These are phyloP conservation scores for Aspergillus luchuensis DNA, from an alignment of 2,329 filamentous ascomycete species.

Conservation along the genomic window DNA sequence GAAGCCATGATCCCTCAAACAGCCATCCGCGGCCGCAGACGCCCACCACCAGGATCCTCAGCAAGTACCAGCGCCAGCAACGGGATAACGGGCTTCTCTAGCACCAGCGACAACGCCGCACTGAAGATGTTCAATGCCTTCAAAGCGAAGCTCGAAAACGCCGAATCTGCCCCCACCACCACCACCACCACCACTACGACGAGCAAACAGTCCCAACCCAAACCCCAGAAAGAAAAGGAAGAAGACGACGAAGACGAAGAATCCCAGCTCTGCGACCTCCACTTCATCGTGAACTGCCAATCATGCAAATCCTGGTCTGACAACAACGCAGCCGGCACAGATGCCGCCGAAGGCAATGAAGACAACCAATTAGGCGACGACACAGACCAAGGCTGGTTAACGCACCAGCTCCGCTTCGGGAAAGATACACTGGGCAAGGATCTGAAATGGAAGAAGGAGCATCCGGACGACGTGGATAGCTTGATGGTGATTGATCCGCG, in stretches of 20 bases:
- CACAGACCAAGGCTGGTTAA: slow-evolving; percentile 72
- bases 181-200: slow-evolving; percentile 20
- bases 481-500: slow-evolving; percentile 89
- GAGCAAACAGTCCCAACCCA: slow-evolving; percentile 8
- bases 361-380: slow-evolving; percentile 43
- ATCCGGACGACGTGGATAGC: slow-evolving; percentile 71
- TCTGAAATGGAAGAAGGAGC: slow-evolving; percentile 83
- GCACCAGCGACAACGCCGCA: slow-evolving; percentile 62
- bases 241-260: slow-evolving; percentile 66
- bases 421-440: slow-evolving; percentile 91
- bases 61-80: slow-evolving; percentile 46
- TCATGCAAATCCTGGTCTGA: slow-evolving; percentile 86
- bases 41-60: slow-evolving; percentile 38
- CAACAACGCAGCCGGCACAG: slow-evolving; percentile 34
- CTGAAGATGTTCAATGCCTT: slow-evolving; percentile 77
- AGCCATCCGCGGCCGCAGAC: slow-evolving; percentile 49
- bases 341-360: slow-evolving; percentile 46
- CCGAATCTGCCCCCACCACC: slow-evolving; percentile 26
- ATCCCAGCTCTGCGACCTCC: slow-evolving; percentile 79
- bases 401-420: slow-evolving; percentile 79
- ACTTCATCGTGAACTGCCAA: slow-evolving; percentile 94
- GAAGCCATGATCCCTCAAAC: slow-evolving; percentile 52
- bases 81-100: slow-evolving; percentile 55
- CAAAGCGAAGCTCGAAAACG: slow-evolving; percentile 69
- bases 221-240: slow-evolving; percentile 18